A percentile compares a stretch with the other conserved stretches of the same genome.
Conservation (phyloP, 2,329 filamentous ascomycete species). For the Venturia asperata region DNA sequence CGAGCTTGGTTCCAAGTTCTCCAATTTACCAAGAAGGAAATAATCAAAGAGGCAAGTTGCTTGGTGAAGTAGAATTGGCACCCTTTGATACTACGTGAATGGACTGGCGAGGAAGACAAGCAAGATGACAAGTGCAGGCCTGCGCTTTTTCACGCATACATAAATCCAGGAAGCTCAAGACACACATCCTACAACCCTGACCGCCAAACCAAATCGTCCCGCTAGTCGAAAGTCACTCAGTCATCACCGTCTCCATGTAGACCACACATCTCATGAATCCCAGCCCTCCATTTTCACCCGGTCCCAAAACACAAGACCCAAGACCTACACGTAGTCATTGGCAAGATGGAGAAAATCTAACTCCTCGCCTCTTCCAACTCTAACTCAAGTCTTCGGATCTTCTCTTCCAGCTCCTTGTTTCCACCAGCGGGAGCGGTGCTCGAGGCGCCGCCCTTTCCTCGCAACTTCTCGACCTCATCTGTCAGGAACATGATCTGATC, state of each 20-base stretch:
- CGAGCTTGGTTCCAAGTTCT: too few species aligned
- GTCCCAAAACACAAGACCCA: neutral
- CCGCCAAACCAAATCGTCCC: neutral
- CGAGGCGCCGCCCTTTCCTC: slow-evolving; percentile 38
- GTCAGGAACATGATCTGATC: slow-evolving; percentile 66
- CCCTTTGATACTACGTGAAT: too few species aligned
- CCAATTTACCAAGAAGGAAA: too few species aligned
- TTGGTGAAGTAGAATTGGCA: too few species aligned
- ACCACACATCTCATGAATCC: neutral
- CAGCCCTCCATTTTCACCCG: neutral
- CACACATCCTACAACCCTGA: neutral
- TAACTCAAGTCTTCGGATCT: slow-evolving; percentile 35
- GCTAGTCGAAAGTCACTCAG: neutral
- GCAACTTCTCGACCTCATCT: slow-evolving; percentile 70
- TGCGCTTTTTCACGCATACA: neutral
- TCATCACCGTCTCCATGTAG: neutral
- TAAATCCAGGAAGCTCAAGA: neutral
- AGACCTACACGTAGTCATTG: neutral
- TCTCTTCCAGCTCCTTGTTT: slow-evolving; percentile 35
- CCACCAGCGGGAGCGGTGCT: slow-evolving; percentile 23
- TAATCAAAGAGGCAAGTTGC: too few species aligned
- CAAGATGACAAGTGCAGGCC: neutral
- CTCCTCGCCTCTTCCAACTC: slow-evolving; percentile 33
- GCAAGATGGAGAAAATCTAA: neutral
- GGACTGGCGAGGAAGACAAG: neutral